Conservation (phyloP, 306 rosid species). For the Sesbania bispinosa region DNA sequence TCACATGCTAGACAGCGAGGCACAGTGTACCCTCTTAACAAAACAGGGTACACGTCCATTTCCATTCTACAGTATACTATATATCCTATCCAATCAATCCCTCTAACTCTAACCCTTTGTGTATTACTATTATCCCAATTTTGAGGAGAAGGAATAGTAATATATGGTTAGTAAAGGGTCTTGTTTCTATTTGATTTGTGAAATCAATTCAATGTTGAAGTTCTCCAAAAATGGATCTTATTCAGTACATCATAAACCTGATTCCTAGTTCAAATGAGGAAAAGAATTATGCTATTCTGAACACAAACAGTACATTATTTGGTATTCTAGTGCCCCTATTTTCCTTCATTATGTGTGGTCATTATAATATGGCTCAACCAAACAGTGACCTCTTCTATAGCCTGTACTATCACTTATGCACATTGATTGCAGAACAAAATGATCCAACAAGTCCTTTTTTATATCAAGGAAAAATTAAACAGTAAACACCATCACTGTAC, state of each 20-base stretch:
- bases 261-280: background rate
- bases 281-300: constrained; percentile 4
- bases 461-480: background rate
- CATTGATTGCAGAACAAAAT: background rate
- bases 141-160: constrained; percentile 13
- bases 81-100: too few relatives aligned
- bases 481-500: background rate
- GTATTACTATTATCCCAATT: background rate
- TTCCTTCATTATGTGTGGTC: constrained; percentile 12
- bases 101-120: background rate
- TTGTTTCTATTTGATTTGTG: background rate
- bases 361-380: background rate
- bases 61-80: constrained; percentile 37
- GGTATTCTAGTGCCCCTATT: background rate
- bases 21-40: constrained; percentile 59
- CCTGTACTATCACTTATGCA: background rate
- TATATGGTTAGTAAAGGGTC: constrained; percentile 3
- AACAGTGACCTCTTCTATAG: background rate
- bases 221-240: constrained; percentile 9
- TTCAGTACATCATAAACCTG: background rate
- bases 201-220: background rate
- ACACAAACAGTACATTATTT: background rate
- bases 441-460: background rate
- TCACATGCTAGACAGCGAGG: constrained; percentile 93
- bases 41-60: constrained; percentile 60